phyloP scores from a whole-genome alignment of 768 basidiomycete species.

The Chalciporus chontae region DNA sequence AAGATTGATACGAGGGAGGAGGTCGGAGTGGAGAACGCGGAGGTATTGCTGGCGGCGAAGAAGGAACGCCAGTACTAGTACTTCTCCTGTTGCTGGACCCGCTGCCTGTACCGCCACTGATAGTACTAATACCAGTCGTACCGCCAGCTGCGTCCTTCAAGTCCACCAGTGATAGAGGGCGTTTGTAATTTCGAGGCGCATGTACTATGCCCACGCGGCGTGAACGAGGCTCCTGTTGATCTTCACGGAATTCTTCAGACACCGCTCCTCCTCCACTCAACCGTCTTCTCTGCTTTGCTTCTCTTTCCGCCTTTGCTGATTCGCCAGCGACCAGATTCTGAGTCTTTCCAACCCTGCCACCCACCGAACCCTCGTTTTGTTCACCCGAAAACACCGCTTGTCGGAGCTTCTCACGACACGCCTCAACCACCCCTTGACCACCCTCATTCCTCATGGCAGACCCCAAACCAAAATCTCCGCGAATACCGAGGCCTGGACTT shows the following conservation, averaged over 20 bases:
- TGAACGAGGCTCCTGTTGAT: slow-evolving; percentile 37
- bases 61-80: not conserved
- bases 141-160: slow-evolving; percentile 16
- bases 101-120: slow-evolving; percentile 8
- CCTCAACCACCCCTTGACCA: slow-evolving; percentile 19
- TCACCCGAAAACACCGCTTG: slow-evolving; percentile 23
- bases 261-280: slow-evolving; percentile 20
- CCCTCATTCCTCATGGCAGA: slow-evolving; percentile 25
- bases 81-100: slow-evolving; percentile 2
- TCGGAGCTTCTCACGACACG: slow-evolving; percentile 18
- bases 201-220: slow-evolving; percentile 43
- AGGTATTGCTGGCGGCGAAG: slow-evolving; percentile 25
- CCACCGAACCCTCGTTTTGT: slow-evolving; percentile 11
- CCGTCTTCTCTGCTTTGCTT: not conserved
- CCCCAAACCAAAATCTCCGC: slow-evolving; percentile 24
- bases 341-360: slow-evolving; percentile 1
- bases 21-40: slow-evolving; percentile 32
- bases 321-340: slow-evolving; percentile 3
- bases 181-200: slow-evolving; percentile 35
- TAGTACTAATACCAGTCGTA: slow-evolving; percentile 9
- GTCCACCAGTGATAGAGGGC: slow-evolving; percentile 28
- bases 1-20: slow-evolving; percentile 15
- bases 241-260: slow-evolving; percentile 14
- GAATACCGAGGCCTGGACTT: slow-evolving; percentile 3
- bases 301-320: slow-evolving; percentile 1